These are phyloP conservation scores for Apiospora marii DNA, from an alignment of 2,329 filamentous ascomycete genomes.

Conservation along the genomic window DNA sequence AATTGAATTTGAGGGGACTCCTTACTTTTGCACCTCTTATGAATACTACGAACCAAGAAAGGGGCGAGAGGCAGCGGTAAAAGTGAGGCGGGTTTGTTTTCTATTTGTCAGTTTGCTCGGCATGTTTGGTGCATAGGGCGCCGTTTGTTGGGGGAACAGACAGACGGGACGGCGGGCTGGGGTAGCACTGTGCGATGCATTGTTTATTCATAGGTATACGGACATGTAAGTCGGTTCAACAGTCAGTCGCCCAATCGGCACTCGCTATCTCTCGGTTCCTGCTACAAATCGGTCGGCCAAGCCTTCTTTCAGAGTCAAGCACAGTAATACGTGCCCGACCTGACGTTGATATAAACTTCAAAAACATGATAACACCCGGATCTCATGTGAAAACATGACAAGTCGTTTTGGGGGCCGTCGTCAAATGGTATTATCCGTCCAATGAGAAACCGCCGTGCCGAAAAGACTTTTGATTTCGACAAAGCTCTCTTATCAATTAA, in stretches of 20 bases:
- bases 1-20: not conserved
- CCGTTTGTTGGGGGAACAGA: conserved; percentile 8
- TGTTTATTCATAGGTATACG: not conserved
- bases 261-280: not conserved
- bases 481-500: conserved; percentile 5
- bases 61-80: not conserved
- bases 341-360: not conserved
- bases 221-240: not conserved
- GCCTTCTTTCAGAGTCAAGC: not conserved
- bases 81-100: not conserved
- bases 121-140: conserved; percentile 28
- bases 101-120: not conserved
- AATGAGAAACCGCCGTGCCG: not conserved
- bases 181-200: not conserved
- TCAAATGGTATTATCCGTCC: not conserved
- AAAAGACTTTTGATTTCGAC: not conserved
- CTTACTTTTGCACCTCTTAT: not conserved
- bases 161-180: conserved; percentile 2
- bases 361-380: not conserved
- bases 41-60: not conserved
- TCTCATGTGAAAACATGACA: not conserved
- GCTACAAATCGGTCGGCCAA: not conserved
- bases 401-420: not conserved
- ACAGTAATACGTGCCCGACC: not conserved
- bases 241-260: not conserved